A percentile compares a stretch with the other conserved stretches of the same genome.
These are phyloP conservation scores for Cryptosporidium canis DNA, from an alignment of 169 alveolate genomes.

Conservation along the genomic window DNA sequence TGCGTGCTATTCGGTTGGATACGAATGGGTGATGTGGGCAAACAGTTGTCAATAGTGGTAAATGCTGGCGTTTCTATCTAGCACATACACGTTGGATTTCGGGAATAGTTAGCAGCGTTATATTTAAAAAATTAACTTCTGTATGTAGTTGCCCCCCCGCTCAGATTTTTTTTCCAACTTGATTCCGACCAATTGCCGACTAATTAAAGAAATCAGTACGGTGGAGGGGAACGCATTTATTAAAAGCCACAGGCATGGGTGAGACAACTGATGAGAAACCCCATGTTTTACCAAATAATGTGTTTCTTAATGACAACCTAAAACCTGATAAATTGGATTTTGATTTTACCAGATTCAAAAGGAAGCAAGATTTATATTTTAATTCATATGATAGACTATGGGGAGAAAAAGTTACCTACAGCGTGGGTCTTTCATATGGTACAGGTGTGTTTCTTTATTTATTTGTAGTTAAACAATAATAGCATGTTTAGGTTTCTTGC, in stretches of 20 bases:
- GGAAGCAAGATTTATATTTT: constrained; percentile 79
- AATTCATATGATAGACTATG: constrained; percentile 87
- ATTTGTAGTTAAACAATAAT: not conserved
- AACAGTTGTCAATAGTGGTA: no score
- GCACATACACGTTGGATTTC: no score
- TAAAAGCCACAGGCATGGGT: not conserved
- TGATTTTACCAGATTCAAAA: constrained; percentile 6
- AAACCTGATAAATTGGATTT: not conserved
- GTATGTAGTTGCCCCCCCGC: no score
- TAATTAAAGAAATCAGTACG: not conserved
- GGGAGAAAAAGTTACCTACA: constrained; percentile 87
- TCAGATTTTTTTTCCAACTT: no score
- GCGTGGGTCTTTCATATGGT: constrained; percentile 88
- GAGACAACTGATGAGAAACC: not conserved
- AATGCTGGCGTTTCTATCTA: no score
- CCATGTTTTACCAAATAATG: not conserved
- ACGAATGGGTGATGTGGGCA: no score
- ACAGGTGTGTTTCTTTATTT: constrained; percentile 77
- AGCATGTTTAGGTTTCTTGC: constrained; percentile 78
- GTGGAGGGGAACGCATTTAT: not conserved
- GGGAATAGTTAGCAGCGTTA: no score
- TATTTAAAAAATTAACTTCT: no score
- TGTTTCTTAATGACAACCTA: constrained; percentile 3
- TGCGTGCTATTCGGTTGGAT: no score
- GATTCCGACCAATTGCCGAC: no score